phyloP scores from a whole-genome alignment of 495 filamentous ascomycete species.

The Acidiella bohemica region DNA sequence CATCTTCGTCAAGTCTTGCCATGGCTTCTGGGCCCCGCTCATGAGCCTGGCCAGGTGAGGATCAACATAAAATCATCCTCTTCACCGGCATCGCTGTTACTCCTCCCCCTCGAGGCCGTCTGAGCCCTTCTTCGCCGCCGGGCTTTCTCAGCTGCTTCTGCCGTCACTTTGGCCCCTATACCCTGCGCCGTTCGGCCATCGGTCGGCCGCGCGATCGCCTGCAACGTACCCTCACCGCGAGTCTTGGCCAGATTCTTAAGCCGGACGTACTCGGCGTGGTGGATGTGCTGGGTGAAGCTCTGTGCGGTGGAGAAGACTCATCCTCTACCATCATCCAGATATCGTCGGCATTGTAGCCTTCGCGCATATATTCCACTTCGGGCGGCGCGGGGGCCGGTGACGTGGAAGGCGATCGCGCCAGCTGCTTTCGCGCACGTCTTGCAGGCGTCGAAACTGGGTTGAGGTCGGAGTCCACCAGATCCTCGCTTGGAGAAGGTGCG shows the following conservation, averaged over 20 bases:
- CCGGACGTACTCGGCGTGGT: constrained; percentile 75
- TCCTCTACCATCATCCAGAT: constrained; percentile 92
- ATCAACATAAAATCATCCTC: constrained; percentile 16
- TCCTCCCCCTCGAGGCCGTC: not conserved
- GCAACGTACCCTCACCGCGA: constrained; percentile 37
- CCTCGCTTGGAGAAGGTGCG: not conserved
- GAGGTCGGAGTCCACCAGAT: constrained; percentile 16
- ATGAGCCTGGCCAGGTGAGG: constrained; percentile 23
- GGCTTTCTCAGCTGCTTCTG: constrained; percentile 19
- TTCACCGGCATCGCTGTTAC: constrained; percentile 1
- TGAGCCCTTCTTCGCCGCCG: constrained; percentile 4
- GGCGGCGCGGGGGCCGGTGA: constrained; percentile 20
- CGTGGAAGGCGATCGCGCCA: constrained; percentile 15
- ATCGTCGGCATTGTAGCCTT: constrained; percentile 62
- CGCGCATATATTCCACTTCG: constrained; percentile 38
- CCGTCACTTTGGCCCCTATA: not conserved
- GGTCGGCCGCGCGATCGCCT: constrained; percentile 44
- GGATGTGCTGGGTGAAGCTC: constrained; percentile 71
- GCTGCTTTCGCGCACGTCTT: not conserved
- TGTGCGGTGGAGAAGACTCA: constrained; percentile 64
- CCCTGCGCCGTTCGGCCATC: constrained; percentile 35
- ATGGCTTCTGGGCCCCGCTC: constrained; percentile 7
- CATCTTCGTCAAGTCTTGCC: constrained; percentile 9
- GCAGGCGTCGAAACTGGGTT: constrained; percentile 6
- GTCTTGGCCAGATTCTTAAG: constrained; percentile 47